These are phyloP conservation scores for Rhizophora apiculata DNA, from an alignment of 345 rosid genomes.

Conservation along the genomic window DNA sequence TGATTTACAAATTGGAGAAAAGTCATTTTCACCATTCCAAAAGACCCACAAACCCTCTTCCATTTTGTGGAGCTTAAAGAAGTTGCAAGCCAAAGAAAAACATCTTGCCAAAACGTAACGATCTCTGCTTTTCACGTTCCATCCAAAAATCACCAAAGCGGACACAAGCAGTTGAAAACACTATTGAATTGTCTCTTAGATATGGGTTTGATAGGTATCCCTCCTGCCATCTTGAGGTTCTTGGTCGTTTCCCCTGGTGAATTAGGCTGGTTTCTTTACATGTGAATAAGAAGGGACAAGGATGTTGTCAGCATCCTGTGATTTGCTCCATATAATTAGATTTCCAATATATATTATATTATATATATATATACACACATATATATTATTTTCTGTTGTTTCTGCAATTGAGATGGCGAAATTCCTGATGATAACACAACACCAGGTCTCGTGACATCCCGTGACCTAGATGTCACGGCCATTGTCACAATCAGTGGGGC, in stretches of 20 bases:
- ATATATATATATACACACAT: no score
- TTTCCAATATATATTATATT: background rate
- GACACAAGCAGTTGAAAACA: slow-evolving; percentile 10
- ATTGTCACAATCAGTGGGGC: slow-evolving; percentile 19
- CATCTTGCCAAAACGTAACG: slow-evolving; percentile 15
- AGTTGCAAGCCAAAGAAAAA: background rate
- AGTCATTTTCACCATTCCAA: slow-evolving; percentile 12
- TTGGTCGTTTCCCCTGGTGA: slow-evolving; percentile 3
- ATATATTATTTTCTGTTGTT: background rate
- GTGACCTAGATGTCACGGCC: slow-evolving; percentile 27
- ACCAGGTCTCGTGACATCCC: slow-evolving; percentile 40
- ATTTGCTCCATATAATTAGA: slow-evolving; percentile 7
- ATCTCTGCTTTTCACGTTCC: slow-evolving; percentile 18
- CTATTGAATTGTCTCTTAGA: slow-evolving; percentile 7
- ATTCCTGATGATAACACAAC: slow-evolving; percentile 3
- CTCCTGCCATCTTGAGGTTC: background rate
- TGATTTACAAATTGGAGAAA: slow-evolving; percentile 15
- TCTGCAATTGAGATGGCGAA: background rate
- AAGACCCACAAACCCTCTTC: background rate
- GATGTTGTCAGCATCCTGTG: background rate
- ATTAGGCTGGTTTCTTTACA: background rate
- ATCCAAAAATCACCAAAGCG: slow-evolving; percentile 23
- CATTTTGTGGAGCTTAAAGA: slow-evolving; percentile 6
- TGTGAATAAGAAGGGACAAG: slow-evolving; percentile 12
- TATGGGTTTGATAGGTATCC: slow-evolving; percentile 1